Evolutionary conservation across 208 protist genomes (phyloP).

Genomic region (Wallacemonas rigidus): DNA sequence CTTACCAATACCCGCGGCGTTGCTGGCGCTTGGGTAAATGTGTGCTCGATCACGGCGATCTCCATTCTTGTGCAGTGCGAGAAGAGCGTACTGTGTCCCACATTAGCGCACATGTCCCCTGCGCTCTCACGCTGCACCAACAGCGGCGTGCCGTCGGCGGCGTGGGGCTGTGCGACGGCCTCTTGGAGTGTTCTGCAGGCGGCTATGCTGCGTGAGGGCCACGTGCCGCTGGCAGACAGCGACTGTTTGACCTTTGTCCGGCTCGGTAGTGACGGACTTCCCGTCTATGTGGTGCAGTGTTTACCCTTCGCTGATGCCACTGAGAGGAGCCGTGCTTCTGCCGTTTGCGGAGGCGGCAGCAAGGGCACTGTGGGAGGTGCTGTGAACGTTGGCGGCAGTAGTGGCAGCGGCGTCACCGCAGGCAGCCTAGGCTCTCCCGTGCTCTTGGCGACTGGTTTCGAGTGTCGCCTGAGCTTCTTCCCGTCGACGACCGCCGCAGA

Average conservation of each 20-base stretch:
- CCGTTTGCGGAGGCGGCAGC: not conserved
- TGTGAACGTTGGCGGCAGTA: not conserved
- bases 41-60: conserved; percentile 51
- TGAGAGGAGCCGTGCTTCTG: conserved; percentile 5
- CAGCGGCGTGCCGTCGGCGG: not conserved
- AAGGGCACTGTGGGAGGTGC: not conserved
- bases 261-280: conserved; percentile 15
- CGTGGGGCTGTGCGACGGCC: conserved; percentile 24
- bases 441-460: conserved; percentile 54
- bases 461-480: conserved; percentile 77
- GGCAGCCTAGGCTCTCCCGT: not conserved
- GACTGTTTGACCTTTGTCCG: conserved; percentile 54
- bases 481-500: conserved; percentile 26
- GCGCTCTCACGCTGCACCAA: conserved; percentile 19
- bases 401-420: not conserved
- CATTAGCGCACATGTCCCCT: conserved; percentile 13
- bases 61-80: conserved; percentile 61
- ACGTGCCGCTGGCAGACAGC: conserved; percentile 41
- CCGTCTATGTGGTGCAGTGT: conserved; percentile 65
- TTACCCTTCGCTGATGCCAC: conserved; percentile 47
- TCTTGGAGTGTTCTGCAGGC: conserved; percentile 32
- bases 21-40: conserved; percentile 61
- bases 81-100: conserved; percentile 18
- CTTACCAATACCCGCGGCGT: conserved; percentile 60
- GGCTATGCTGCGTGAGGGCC: conserved; percentile 38